Evolutionary conservation across 2,329 filamentous ascomycete genomes (phyloP).

Genomic region (Dactylonectria macrodidyma): DNA sequence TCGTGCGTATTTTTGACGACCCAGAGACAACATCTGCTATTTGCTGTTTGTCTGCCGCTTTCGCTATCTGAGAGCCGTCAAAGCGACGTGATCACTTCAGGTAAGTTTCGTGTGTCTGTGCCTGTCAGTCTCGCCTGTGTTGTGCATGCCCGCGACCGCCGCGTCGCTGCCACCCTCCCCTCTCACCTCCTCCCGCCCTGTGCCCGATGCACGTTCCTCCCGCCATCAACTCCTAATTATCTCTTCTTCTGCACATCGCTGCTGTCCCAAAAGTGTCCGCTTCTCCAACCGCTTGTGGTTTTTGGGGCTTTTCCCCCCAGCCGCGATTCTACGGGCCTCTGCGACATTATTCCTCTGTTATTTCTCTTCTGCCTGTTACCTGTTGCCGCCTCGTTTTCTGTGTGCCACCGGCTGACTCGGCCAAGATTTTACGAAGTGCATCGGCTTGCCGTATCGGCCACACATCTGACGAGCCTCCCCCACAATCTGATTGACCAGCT

Average conservation of each 20-base stretch:
- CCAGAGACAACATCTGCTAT: conserved; percentile 30
- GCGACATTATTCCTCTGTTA: conserved; percentile 19
- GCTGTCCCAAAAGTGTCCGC: neutral
- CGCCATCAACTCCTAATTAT: conserved; percentile 8
- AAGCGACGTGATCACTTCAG: conserved; percentile 59
- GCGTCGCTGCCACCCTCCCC: conserved; percentile 32
- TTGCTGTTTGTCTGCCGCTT: conserved; percentile 35
- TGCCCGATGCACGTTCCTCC: neutral
- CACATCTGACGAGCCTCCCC: conserved; percentile 45
- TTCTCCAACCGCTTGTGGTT: neutral
- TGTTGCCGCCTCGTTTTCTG: conserved; percentile 23
- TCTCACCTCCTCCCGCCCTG: conserved; percentile 26
- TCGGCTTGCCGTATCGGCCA: conserved; percentile 48
- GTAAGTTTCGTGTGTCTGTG: conserved; percentile 50
- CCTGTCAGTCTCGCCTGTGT: conserved; percentile 8
- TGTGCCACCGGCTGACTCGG: conserved; percentile 42
- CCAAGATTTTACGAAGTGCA: conserved; percentile 53
- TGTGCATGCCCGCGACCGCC: conserved; percentile 35
- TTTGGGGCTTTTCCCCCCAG: conserved; percentile 30
- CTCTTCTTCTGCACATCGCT: conserved; percentile 1
- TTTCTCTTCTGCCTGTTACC: neutral
- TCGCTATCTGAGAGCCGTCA: conserved; percentile 39
- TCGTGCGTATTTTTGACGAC: conserved; percentile 40
- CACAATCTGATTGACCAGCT: conserved; percentile 51
- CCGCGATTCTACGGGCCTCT: conserved; percentile 35